Evolutionary conservation across 345 rosid genomes (phyloP).

Genomic region (Aegle marmelos): DNA sequence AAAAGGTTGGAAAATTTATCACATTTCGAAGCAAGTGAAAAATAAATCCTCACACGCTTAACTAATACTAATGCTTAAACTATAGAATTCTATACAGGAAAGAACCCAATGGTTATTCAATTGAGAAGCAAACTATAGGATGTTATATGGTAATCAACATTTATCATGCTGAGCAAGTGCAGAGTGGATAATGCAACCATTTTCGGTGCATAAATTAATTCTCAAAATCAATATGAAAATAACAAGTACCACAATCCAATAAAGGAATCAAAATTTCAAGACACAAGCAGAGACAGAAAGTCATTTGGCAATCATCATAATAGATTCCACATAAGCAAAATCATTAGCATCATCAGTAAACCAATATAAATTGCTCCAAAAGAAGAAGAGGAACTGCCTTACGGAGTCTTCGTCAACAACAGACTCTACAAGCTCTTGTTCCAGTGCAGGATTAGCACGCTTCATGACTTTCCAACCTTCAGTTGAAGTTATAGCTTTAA

Average conservation of each 20-base stretch:
- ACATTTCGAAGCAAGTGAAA: background rate
- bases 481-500: constrained; percentile 62
- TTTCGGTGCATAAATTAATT: background rate
- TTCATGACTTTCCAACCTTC: constrained; percentile 91
- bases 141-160: background rate
- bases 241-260: background rate
- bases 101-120: background rate
- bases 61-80: background rate
- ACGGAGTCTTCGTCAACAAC: constrained; percentile 69
- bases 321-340: background rate
- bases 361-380: background rate
- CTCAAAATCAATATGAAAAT: background rate
- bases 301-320: background rate
- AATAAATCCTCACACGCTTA: background rate
- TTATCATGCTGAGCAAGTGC: background rate
- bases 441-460: constrained; percentile 61
- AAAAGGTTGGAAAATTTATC: background rate
- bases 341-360: background rate
- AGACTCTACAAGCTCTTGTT: constrained; percentile 71
- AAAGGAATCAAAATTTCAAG: background rate
- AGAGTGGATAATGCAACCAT: background rate
- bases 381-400: constrained; percentile 27
- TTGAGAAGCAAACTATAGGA: background rate
- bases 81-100: background rate
- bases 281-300: background rate